Evolutionary conservation across 305 asterid genomes (phyloP).

Genomic region (Rubia peregrina): DNA sequence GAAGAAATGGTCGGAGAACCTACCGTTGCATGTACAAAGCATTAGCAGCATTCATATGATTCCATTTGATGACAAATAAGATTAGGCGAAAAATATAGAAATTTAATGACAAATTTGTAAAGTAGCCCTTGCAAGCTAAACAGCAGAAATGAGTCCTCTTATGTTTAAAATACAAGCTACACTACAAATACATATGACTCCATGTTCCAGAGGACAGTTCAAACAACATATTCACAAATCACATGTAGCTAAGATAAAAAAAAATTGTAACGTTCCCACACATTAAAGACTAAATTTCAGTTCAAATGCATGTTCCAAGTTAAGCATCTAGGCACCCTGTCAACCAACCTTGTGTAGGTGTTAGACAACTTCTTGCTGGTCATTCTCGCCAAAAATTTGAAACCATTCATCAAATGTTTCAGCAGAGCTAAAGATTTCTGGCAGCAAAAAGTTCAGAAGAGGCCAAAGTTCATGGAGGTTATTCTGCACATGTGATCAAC

Average conservation of each 20-base stretch:
- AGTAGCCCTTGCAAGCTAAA: too few species aligned
- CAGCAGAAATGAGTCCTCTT: too few species aligned
- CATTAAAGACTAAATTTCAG: background rate
- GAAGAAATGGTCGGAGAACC: slow-evolving; percentile 98
- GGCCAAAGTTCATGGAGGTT: slow-evolving; percentile 99
- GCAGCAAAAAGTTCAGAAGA: slow-evolving; percentile 89
- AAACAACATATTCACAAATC: too few species aligned
- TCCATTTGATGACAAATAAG: too few species aligned
- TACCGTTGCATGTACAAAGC: slow-evolving; percentile 21
- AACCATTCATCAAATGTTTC: slow-evolving; percentile 99
- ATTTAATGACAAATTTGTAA: too few species aligned
- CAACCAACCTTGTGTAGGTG: slow-evolving; percentile 91
- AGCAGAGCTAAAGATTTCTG: slow-evolving; percentile 97
- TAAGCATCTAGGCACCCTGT: slow-evolving; percentile 3
- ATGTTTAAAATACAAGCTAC: too few species aligned
- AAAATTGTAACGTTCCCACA: too few species aligned
- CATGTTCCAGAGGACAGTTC: too few species aligned
- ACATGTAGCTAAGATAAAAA: too few species aligned
- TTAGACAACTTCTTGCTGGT: slow-evolving; percentile 98
- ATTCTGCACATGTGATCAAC: slow-evolving; percentile 47
- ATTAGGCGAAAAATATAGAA: too few species aligned
- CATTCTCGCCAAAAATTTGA: slow-evolving; percentile 96
- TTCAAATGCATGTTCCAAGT: background rate
- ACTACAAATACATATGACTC: too few species aligned
- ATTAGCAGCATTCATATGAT: background rate